A percentile compares a stretch with the other conserved stretches of the same genome.
Evolutionary conservation across 176 grass and related monocot genomes (phyloP).

Genomic region (Rhipidocladum racemiflorum): DNA sequence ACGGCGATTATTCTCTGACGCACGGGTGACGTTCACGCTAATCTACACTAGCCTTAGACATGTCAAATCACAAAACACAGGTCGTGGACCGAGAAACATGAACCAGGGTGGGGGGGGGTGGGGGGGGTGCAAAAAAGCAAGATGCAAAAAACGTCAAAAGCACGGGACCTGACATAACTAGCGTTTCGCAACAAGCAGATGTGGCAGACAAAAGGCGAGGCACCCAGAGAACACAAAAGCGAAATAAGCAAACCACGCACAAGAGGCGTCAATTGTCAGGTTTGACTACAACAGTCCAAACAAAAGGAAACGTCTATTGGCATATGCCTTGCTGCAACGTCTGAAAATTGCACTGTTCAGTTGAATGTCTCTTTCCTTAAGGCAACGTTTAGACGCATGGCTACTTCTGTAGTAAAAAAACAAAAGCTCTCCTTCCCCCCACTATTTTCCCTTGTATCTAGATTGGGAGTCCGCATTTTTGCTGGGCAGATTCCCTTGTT

Average conservation of each 20-base stretch:
- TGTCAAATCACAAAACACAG: background rate
- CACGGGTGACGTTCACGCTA: background rate
- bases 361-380: constrained; percentile 28
- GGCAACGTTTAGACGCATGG: background rate
- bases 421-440: constrained; percentile 33
- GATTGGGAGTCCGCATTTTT: constrained; percentile 12
- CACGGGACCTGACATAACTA: background rate
- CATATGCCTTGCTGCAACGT: constrained; percentile 30
- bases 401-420: constrained; percentile 32
- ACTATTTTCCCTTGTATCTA: constrained; percentile 40
- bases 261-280: constrained; percentile 18
- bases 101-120: background rate
- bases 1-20: background rate
- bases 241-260: constrained; percentile 1
- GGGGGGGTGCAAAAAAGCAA: background rate
- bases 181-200: constrained; percentile 20
- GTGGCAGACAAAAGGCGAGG: constrained; percentile 36
- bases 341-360: constrained; percentile 27
- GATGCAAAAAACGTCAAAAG: background rate
- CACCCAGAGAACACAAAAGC: constrained; percentile 8
- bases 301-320: constrained; percentile 27
- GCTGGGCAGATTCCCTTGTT: background rate
- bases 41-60: background rate
- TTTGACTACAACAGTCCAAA: constrained; percentile 23
- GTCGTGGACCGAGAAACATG: background rate